Evolutionary conservation across 2,329 filamentous ascomycete genomes (phyloP), one percentile per base, ranked within the genome.

Genomic region (Aspergillus bombycis): DNA sequence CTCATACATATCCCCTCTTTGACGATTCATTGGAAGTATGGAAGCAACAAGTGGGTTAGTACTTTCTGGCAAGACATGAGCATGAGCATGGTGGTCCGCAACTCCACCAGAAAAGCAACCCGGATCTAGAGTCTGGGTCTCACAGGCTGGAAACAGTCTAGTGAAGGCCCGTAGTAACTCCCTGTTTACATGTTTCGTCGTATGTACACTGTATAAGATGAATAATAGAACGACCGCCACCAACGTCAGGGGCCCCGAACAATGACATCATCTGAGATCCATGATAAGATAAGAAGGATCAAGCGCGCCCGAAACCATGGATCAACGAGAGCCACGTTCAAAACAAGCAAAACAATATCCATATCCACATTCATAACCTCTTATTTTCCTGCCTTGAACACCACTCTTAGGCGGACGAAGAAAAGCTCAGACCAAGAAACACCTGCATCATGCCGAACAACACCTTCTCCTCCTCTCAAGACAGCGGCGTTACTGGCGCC

Each of bases 401-500:
- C 2, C 21, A 46, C 45, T 4, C 14, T 12, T 12, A 30, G 16
- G 6, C 9, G 2, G 10, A n/a, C 8, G 7, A 28, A 48, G 11
- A 28, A 48, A 14, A 28, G 3, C 9, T n/a, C 26, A 16, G 8
- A 32, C 16, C 46, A 50, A 50, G 26, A 28, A 30, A n/a, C 8
- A 10, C 46, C 14, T 8, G 7, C 58, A 50, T 23, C 14, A 62
- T 62, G 60, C 54, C 60, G 9, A 57, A 57, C 48, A 60, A 55
- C 50, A 21, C 43, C 0, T 54, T 45, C 16, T 53, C 53, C 45
- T 67, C 64, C 58, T 70, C 70, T 30, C 67, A 73, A 69, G 70
- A 78, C 64, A 69, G 74, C 52, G 83, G 83, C 66, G 78, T 81
- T 57, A 83, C 83, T 0, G 83, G 82, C 57, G 82, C 83, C 61